phyloP scores from a whole-genome alignment of 1,139 yeast genomes.

The Yamadazyma atlantica region DNA sequence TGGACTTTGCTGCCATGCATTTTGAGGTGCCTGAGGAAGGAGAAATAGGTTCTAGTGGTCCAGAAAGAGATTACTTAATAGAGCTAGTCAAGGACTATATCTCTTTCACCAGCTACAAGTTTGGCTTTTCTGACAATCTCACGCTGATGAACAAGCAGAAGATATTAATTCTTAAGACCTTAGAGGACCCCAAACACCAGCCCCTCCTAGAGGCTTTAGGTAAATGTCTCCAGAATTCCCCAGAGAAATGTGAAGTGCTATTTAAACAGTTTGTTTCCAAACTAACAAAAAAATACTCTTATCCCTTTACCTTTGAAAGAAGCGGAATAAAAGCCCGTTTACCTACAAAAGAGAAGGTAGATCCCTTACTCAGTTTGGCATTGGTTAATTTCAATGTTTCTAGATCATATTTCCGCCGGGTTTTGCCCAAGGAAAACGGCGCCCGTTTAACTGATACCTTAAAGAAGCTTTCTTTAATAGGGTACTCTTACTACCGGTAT shows the following conservation, averaged over 20 bases:
- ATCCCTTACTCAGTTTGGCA: background rate
- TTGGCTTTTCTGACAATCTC: background rate
- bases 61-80: background rate
- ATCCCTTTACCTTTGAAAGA: background rate
- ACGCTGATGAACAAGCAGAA: background rate
- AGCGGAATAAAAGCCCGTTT: background rate
- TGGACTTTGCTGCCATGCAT: background rate
- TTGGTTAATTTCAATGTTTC: constrained; percentile 6
- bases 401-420: constrained; percentile 3
- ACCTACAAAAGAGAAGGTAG: background rate
- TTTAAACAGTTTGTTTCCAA: background rate
- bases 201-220: background rate
- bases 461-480: constrained; percentile 6
- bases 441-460: background rate
- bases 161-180: background rate
- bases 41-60: background rate
- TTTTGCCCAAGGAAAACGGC: background rate
- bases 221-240: background rate
- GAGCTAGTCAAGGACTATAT: background rate
- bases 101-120: background rate
- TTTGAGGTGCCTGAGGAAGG: too few species aligned
- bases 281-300: background rate
- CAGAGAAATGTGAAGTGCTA: background rate
- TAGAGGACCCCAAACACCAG: background rate
- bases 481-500: constrained; percentile 8